Base-by-base conservation (phyloP, 345 rosid genomes). In the Sisymbrium altissimum region DNA sequence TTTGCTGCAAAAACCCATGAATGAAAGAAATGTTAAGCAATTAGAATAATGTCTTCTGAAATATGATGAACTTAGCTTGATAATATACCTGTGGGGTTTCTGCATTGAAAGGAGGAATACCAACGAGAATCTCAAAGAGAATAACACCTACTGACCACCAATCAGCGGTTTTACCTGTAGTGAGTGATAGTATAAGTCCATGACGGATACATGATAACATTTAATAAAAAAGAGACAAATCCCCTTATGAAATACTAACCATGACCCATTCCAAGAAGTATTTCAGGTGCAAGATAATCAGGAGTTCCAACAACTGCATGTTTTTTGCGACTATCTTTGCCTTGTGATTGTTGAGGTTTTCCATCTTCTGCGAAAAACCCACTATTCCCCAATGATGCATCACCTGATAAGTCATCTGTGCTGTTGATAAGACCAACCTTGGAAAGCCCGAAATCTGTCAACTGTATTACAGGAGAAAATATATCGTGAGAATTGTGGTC, bases 131-230 rank as follows among this genome's bases (percentile, higher is more conserved):
- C 86, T 95, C 98, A 81, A 84, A 95, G 48, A 92, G 96, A 82
- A 92, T 88, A 56, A 95, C 70, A 44, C 99, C 99, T 21, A 92
- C 94, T 41, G 99, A 95, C 99, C 99, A 95, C 99, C 99, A 92
- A 82, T 95, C 99, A 46, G 99, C 97, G 56, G 98, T 90, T 81
- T 85, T 86, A 77, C 94, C 98, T 95, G 66, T 62, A 79, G 70
- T 62, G 71, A 62, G 44, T 38, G 56, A 40, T 59, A 25, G 17
- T 58, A n/a, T 71, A 45, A 46, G 55, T 35, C 57, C 46, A 70
- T 50, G 52, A 64, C 71, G 68, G 59, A 46, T 30, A 76, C 32
- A 53, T 48, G 30, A 43, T 13, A 8, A 15, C 27, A 50, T 25
- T 3, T 29, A n/a, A 27, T 13, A 13, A 39, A 18, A 54, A 32